Evolutionary conservation across 2,329 filamentous ascomycete genomes (phyloP), one percentile per base, ranked within the genome.

Genomic region (Colletotrichum orbiculare): DNA sequence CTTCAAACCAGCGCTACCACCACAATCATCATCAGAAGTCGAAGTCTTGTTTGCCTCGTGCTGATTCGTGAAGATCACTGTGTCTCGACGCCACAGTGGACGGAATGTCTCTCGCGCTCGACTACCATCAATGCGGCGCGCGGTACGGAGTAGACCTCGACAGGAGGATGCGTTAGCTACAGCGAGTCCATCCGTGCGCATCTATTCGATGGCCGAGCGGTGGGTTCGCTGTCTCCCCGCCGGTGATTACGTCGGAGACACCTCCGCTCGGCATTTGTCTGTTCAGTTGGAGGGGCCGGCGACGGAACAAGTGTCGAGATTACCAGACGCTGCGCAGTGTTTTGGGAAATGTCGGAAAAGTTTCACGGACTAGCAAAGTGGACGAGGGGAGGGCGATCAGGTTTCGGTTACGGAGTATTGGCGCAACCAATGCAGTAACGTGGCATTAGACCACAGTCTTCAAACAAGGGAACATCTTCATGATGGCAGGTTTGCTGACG

Each of bases 391-490:
- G n/a, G 15, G 47, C 4, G 25, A 25, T 25, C 25, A 25, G 25
- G 25, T 25, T 5, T n/a, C 8, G 25, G 38, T 11, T 35, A 46
- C 15, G 38, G 42, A 43, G 42, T 34, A 38, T 41, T 38, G n/a
- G 13, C 34, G 45, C 42, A 52, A 57, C 39, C 52, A 48, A 53
- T 54, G 52, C 52, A 33, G 58, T 11, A 17, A 56, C 37, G 52
- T 53, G 52, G 41, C 47, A 54, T 57, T 17, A 45, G 58, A 66
- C 12, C 45, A 53, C 17, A 38, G 54, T 25, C 41, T 63, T 66
- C 58, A 66, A 56, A 66, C 58, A 25, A 25, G 25, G 33, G 25
- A 39, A 39, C 47, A 57, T 54, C 33, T 52, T 53, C 58, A 47
- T 52, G 38, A 42, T 13, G 2, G 13, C 17, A 8, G 34, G 38